Base-by-base conservation (phyloP, 2,329 filamentous ascomycete species). In the Aspergillus eucalypticola region DNA sequence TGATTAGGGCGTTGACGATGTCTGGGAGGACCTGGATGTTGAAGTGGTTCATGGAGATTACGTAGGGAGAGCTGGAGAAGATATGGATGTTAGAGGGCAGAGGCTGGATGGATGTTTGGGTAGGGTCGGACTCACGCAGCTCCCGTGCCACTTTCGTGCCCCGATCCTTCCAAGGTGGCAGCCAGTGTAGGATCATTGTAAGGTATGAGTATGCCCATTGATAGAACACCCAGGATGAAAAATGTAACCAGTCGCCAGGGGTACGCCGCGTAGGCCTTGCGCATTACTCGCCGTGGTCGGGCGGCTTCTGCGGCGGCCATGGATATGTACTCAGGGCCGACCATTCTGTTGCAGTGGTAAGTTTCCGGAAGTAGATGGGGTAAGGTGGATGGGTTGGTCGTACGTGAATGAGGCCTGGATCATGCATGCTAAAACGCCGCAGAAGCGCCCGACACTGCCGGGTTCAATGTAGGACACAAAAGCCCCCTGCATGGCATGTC, bases 181-280 rank as follows among this genome's bases (percentile, higher is more conserved):
- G 77, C 81, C 39, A 92, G 81, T 3, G 81, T 79, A 0, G 77
- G 67, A 66, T 91, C 85, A 54, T 90, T 81, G 72, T 88, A 89
- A 3, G 90, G 82, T 41, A 91, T 84, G 23, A 90, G 73, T 51
- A 91, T 87, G 3, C 88, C 88, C 5, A 90, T 86, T 17, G 83
- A 85, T 3, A 92, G 81, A 0, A 88, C 86, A 1, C 89, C 89
- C 1, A 89, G 81, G 44, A 90, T 83, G 76, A 91, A 92, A 73
- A 92, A 92, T 15, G 84, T 76, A 0, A 88, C 87, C 27, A 92
- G 79, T n/a, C 90, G 87, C 76, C 89, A 91, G 71, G 91, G 90
- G 2, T 91, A 88, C 57, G 88, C 85, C 60, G 89, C 88, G 75
- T 87, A 91, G 1, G 90, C 90, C 23, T 84, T 85, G 0, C 88